Percentiles rank a stretch among this genome's conserved stretches.
Conservation (phyloP, 2,329 filamentous ascomycete species). For the Ploettnerulaceae sp. region DNA sequence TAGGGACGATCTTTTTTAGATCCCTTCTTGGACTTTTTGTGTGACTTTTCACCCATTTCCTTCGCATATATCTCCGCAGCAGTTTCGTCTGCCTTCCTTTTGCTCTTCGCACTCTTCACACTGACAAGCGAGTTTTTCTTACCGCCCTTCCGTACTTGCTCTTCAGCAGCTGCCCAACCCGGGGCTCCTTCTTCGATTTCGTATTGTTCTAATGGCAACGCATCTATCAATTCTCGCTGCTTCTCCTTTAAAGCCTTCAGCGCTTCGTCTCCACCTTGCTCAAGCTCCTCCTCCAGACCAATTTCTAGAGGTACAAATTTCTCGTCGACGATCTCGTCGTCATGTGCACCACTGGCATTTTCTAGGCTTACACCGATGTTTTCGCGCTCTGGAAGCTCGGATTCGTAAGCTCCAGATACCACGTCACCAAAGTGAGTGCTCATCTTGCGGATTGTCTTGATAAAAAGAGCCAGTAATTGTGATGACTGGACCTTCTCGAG, state of each 20-base stretch:
- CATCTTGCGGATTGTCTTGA: slow-evolving; percentile 90
- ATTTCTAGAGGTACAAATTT: slow-evolving; percentile 67
- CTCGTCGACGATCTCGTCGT: slow-evolving; percentile 61
- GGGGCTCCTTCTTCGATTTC: slow-evolving; percentile 59
- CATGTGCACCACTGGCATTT: slow-evolving; percentile 59
- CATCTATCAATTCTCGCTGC: slow-evolving; percentile 84
- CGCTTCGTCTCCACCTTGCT: slow-evolving; percentile 75
- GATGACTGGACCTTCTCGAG: slow-evolving; percentile 57
- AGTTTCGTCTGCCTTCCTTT: slow-evolving; percentile 63
- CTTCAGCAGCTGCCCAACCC: slow-evolving; percentile 67
- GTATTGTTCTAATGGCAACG: slow-evolving; percentile 80
- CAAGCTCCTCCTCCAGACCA: slow-evolving; percentile 74
- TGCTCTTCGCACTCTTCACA: slow-evolving; percentile 71
- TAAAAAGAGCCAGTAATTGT: slow-evolving; percentile 92
- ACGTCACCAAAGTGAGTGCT: slow-evolving; percentile 71
- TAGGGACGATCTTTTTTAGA: slow-evolving; percentile 26
- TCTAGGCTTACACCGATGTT: slow-evolving; percentile 54
- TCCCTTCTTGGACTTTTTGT: slow-evolving; percentile 51
- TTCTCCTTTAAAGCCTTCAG: slow-evolving; percentile 67
- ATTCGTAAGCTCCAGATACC: slow-evolving; percentile 67
- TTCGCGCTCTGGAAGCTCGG: slow-evolving; percentile 56
- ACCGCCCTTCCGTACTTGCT: slow-evolving; percentile 61
- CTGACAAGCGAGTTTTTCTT: slow-evolving; percentile 64
- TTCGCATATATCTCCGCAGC: slow-evolving; percentile 60
- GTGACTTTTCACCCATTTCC: slow-evolving; percentile 48